Evolutionary conservation across 2,329 filamentous ascomycete genomes (phyloP).

Genomic region (Neophaeococcomyces mojaviensis): DNA sequence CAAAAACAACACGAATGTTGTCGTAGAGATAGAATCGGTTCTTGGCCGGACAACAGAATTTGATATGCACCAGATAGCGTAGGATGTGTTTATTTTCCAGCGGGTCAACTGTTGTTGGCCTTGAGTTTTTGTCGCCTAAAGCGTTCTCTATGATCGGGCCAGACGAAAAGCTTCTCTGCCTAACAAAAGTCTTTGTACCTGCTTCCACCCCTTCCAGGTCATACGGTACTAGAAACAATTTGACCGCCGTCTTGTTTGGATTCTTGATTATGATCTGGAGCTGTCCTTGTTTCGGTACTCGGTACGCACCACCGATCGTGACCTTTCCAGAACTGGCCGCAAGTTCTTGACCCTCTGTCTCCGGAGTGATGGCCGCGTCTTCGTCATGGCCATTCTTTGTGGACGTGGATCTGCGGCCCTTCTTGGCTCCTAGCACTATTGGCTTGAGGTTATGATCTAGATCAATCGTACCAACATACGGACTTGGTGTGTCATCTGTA

Average conservation of each 20-base stretch:
- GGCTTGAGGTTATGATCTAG: conserved; percentile 68
- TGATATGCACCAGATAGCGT: conserved; percentile 83
- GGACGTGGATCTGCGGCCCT: conserved; percentile 1
- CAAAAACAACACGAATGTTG: conserved; percentile 87
- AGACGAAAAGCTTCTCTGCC: conserved; percentile 86
- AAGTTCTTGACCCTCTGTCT: conserved; percentile 40
- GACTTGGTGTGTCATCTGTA: conserved; percentile 79
- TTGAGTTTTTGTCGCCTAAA: conserved; percentile 45
- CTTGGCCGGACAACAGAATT: conserved; percentile 80
- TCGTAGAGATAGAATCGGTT: conserved; percentile 88
- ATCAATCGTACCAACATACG: conserved; percentile 90
- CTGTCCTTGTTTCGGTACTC: conserved; percentile 88
- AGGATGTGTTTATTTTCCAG: conserved; percentile 58
- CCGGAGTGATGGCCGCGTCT: conserved; percentile 8
- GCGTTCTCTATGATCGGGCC: conserved; percentile 74
- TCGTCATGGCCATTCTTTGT: neutral
- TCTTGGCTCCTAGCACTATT: conserved; percentile 14
- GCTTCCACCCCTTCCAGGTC: conserved; percentile 87
- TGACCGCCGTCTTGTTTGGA: conserved; percentile 95
- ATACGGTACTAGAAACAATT: conserved; percentile 89
- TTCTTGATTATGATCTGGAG: conserved; percentile 97
- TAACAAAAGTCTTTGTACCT: conserved; percentile 90
- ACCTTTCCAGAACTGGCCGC: conserved; percentile 50
- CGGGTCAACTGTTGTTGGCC: conserved; percentile 41
- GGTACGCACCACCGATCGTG: conserved; percentile 81